phyloP scores from a whole-genome alignment of 2,329 filamentous ascomycete species.

The Mycosphaerella sp. region DNA sequence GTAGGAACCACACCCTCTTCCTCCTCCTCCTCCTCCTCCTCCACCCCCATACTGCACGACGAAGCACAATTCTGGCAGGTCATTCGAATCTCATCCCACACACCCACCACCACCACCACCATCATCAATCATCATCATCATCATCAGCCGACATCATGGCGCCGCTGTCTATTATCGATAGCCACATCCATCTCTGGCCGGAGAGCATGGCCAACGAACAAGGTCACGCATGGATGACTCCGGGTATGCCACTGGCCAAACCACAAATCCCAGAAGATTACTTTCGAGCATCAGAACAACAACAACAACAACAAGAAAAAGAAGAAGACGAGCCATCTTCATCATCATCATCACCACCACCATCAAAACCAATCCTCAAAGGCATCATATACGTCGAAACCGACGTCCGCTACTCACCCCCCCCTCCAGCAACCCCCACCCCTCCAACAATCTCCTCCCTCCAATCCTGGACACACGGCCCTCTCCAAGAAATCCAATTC shows the following conservation, averaged over 20 bases:
- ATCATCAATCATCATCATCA: not conserved
- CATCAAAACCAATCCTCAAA: conserved; percentile 26
- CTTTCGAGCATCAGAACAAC: conserved; percentile 26
- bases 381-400: conserved; percentile 82
- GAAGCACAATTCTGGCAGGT: no score
- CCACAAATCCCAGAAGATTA: conserved; percentile 50
- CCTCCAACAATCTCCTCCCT: conserved; percentile 19
- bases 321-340: conserved; percentile 33
- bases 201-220: conserved; percentile 52
- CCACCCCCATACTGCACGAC: no score
- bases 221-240: conserved; percentile 63
- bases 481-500: conserved; percentile 66
- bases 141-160: not conserved
- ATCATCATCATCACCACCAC: conserved; percentile 19
- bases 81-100: no score
- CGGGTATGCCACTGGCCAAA: conserved; percentile 53
- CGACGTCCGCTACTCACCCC: conserved; percentile 50
- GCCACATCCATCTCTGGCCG: conserved; percentile 86
- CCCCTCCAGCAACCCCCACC: not conserved
- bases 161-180: conserved; percentile 60
- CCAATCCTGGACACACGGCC: conserved; percentile 56
- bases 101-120: not conserved
- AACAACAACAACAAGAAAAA: not conserved
- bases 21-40: no score
- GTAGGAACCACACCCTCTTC: no score